Conservation (phyloP, 805 yeast species). For the Metschnikowia shivogae region DNA sequence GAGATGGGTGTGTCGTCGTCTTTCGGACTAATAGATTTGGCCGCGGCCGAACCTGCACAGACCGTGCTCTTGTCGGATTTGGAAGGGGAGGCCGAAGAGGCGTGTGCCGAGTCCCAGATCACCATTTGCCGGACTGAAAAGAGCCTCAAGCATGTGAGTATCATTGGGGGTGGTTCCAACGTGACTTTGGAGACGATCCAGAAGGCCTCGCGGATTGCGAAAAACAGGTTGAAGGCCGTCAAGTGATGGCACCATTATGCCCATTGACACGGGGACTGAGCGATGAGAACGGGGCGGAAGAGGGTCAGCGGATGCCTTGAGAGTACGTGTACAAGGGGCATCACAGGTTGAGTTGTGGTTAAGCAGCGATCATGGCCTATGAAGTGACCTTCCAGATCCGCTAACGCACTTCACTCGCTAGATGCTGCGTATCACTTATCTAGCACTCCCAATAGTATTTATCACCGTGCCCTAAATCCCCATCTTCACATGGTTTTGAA, state of each 20-base stretch:
- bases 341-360: too few relatives aligned
- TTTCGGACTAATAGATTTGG: conserved; percentile 53
- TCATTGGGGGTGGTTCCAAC: conserved; percentile 47
- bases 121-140: conserved; percentile 35
- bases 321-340: too few relatives aligned
- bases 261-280: not conserved
- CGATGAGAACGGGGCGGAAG: not conserved
- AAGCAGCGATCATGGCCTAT: too few relatives aligned
- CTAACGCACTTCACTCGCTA: too few relatives aligned
- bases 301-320: too few relatives aligned
- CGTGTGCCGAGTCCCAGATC: conserved; percentile 51
- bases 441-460: too few relatives aligned
- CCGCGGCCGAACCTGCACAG: conserved; percentile 8
- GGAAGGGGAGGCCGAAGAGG: conserved; percentile 83
- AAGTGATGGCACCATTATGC: not conserved
- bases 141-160: conserved; percentile 40
- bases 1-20: conserved; percentile 46
- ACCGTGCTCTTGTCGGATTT: conserved; percentile 62
- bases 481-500: too few relatives aligned
- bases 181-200: conserved; percentile 46
- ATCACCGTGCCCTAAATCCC: too few relatives aligned
- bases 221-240: conserved; percentile 36
- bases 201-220: conserved; percentile 46
- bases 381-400: too few relatives aligned
- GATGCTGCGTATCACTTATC: too few relatives aligned